Evolutionary conservation across 2,329 filamentous ascomycete genomes (phyloP).

Genomic region (Scolecobasidium constrictum): DNA sequence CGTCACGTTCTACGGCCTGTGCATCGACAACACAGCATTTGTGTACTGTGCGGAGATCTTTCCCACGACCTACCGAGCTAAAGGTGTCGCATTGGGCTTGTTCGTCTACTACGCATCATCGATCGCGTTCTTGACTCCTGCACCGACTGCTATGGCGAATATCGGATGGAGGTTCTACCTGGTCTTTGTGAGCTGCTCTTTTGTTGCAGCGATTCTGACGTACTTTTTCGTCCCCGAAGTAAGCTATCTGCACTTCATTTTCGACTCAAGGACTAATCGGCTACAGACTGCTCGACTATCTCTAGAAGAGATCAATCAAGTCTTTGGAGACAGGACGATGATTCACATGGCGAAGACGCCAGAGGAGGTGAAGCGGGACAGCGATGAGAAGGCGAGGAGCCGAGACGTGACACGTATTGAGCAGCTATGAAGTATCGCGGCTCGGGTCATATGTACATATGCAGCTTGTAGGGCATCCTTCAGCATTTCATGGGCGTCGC

Average conservation of each 20-base stretch:
- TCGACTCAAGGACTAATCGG: no score
- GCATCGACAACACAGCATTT: constrained; percentile 1
- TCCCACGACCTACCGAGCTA: constrained; percentile 1
- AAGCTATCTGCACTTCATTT: constrained; percentile 38
- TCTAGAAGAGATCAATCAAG: constrained; percentile 47
- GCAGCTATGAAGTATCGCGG: no score
- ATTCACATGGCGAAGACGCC: not conserved
- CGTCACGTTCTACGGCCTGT: constrained; percentile 3
- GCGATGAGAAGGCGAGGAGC: no score
- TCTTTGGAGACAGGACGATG: constrained; percentile 41
- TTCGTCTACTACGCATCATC: not conserved
- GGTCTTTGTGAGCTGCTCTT: constrained; percentile 43
- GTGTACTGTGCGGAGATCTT: constrained; percentile 2
- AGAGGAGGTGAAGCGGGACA: no score
- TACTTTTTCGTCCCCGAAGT: constrained; percentile 44
- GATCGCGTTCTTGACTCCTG: not conserved
- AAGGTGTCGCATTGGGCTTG: not conserved
- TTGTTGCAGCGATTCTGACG: constrained; percentile 34
- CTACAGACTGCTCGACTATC: no score
- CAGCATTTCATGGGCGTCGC: no score
- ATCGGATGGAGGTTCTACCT: constrained; percentile 43
- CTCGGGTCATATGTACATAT: no score
- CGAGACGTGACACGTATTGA: no score
- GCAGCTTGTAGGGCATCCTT: no score
- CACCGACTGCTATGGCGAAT: not conserved